Evolutionary conservation across 768 basidiomycete genomes (phyloP).

Genomic region (Imleria badia): DNA sequence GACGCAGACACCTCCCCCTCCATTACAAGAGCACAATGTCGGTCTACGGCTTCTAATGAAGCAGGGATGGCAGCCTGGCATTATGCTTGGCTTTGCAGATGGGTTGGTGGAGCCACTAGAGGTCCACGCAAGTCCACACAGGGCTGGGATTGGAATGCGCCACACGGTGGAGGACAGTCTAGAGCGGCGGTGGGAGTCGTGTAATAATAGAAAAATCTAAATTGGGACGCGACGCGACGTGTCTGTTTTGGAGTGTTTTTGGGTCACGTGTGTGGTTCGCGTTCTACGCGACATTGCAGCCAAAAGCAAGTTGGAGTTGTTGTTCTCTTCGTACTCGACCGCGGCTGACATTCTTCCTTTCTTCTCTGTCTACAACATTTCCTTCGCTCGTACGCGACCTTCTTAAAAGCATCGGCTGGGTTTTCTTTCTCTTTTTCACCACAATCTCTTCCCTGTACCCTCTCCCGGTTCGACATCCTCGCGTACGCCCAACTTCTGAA

Average conservation of each 20-base stretch:
- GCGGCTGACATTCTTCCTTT: slow-evolving; percentile 36
- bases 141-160: slow-evolving; percentile 56
- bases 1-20: slow-evolving; percentile 32
- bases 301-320: slow-evolving; percentile 21
- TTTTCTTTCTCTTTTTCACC: slow-evolving; percentile 35
- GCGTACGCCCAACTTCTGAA: slow-evolving; percentile 5
- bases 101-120: slow-evolving; percentile 60
- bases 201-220: not conserved
- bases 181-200: slow-evolving; percentile 40
- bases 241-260: slow-evolving; percentile 36
- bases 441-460: slow-evolving; percentile 30
- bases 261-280: slow-evolving; percentile 41
- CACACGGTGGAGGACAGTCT: no score
- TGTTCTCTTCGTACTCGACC: slow-evolving; percentile 27
- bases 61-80: slow-evolving; percentile 77
- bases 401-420: slow-evolving; percentile 25
- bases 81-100: slow-evolving; percentile 29
- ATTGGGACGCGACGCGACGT: slow-evolving; percentile 30
- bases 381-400: slow-evolving; percentile 24
- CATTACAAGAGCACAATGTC: slow-evolving; percentile 57
- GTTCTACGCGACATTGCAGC: slow-evolving; percentile 35
- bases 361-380: slow-evolving; percentile 13
- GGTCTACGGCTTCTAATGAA: slow-evolving; percentile 68
- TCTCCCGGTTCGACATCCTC: slow-evolving; percentile 11
- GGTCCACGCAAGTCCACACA: slow-evolving; percentile 39